These are phyloP conservation scores for Nicotiana attenuata DNA, from an alignment of 257 asterid species.

Conservation along the genomic window DNA sequence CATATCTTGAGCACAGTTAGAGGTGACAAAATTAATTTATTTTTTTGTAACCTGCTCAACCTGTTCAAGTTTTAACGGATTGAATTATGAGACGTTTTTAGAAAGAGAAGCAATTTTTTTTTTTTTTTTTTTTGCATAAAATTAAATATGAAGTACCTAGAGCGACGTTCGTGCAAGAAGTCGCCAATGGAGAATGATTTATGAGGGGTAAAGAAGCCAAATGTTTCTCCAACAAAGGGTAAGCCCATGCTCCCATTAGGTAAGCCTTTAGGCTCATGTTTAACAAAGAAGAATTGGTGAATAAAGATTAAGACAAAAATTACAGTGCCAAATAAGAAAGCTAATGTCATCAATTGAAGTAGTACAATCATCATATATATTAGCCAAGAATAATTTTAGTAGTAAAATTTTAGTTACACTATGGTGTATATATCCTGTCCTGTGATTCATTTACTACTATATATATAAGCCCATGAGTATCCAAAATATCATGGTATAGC, in stretches of 20 bases:
- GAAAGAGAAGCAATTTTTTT: too few species aligned
- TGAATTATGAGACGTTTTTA: too few species aligned
- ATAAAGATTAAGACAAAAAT: too few species aligned
- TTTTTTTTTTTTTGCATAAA: too few species aligned
- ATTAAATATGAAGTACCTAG: constrained; percentile 20
- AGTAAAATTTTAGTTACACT: too few species aligned
- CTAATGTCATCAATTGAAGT: not conserved
- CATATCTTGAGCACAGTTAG: not conserved
- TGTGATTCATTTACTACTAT: too few species aligned
- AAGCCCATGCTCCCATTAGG: constrained; percentile 57
- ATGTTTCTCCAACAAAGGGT: constrained; percentile 69
- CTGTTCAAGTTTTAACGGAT: too few species aligned
- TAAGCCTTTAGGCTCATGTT: not conserved
- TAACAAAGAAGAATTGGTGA: not conserved
- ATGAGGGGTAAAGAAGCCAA: constrained; percentile 57
- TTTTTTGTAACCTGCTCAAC: too few species aligned
- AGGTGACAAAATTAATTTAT: not conserved
- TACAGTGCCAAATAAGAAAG: not conserved
- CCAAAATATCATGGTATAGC: too few species aligned
- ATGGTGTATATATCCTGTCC: too few species aligned
- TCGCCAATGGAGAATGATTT: constrained; percentile 44
- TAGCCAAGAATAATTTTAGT: not conserved
- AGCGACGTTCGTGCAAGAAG: constrained; percentile 50
- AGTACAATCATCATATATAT: not conserved
- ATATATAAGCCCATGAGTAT: too few species aligned